Percentiles rank a stretch among this genome's conserved stretches.
These are phyloP conservation scores for Rachicladosporium sp. DNA, from an alignment of 2,329 filamentous ascomycete species.

Conservation along the genomic window DNA sequence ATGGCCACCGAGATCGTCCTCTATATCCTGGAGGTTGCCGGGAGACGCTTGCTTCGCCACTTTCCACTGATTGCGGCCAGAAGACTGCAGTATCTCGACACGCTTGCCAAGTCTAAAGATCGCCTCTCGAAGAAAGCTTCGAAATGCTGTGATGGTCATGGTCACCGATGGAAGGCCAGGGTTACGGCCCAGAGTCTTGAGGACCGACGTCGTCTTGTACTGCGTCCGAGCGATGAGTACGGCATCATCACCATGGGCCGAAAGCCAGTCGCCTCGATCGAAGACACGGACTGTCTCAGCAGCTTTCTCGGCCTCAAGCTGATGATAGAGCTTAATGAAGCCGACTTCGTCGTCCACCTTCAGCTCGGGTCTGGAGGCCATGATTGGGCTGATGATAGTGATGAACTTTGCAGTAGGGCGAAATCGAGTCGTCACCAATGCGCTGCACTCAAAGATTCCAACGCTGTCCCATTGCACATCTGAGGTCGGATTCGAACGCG, in stretches of 20 bases:
- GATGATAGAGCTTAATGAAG: slow-evolving; percentile 93
- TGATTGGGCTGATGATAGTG: too few relatives aligned
- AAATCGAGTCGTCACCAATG: too few relatives aligned
- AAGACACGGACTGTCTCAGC: slow-evolving; percentile 83
- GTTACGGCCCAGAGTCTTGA: slow-evolving; percentile 75
- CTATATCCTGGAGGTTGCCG: slow-evolving; percentile 90
- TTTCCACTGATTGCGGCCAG: slow-evolving; percentile 84
- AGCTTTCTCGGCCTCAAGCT: slow-evolving; percentile 56
- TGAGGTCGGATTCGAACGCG: too few relatives aligned
- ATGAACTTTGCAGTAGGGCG: too few relatives aligned
- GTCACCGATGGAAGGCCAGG: slow-evolving; percentile 87
- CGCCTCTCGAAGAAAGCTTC: slow-evolving; percentile 87
- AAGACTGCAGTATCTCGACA: slow-evolving; percentile 77
- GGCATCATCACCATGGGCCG: slow-evolving; percentile 78
- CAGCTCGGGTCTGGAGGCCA: slow-evolving; percentile 45
- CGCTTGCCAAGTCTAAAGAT: slow-evolving; percentile 84
- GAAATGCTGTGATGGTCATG: slow-evolving; percentile 87
- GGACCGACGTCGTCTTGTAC: slow-evolving; percentile 94
- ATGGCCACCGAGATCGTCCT: slow-evolving; percentile 81
- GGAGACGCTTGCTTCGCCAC: slow-evolving; percentile 74
- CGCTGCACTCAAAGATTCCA: too few relatives aligned
- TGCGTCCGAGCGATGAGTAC: slow-evolving; percentile 71
- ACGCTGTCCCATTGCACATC: too few relatives aligned
- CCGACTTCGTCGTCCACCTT: slow-evolving; percentile 89
- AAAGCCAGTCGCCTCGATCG: slow-evolving; percentile 90